Percentiles rank a stretch among this genome's conserved stretches.
Conservation (phyloP, 192 early-diverging fungal species). For the Gryganskiella cystojenkinii region DNA sequence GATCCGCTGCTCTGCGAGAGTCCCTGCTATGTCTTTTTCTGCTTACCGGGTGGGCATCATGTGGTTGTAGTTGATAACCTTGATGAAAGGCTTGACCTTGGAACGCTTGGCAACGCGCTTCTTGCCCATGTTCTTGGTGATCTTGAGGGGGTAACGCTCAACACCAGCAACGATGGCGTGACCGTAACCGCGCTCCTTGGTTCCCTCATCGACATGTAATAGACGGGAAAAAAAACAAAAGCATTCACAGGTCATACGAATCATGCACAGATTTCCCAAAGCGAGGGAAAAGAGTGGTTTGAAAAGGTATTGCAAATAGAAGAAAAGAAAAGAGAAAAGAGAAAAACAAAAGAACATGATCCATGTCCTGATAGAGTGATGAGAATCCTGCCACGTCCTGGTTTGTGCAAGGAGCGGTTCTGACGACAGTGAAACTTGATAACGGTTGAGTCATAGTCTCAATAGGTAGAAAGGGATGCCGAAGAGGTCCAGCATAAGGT, state of each 20-base stretch:
- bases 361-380: too few relatives aligned
- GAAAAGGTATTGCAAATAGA: not conserved
- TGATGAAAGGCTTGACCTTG: conserved; percentile 99
- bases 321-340: conserved; percentile 1
- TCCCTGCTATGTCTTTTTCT: too few relatives aligned
- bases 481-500: not conserved
- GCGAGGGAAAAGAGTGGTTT: conserved; percentile 40
- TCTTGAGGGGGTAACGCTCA: conserved; percentile 97
- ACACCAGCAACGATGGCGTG: conserved; percentile 99
- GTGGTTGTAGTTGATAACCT: conserved; percentile 99
- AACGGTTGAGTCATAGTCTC: too few relatives aligned
- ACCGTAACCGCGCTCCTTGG: conserved; percentile 95
- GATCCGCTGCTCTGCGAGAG: too few relatives aligned
- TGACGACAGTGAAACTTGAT: too few relatives aligned
- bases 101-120: conserved; percentile 97
- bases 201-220: conserved; percentile 93
- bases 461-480: not conserved
- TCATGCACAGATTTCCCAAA: conserved; percentile 46
- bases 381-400: too few relatives aligned
- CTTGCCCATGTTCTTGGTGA: conserved; percentile 94
- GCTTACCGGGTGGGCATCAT: conserved; percentile 97
- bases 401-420: too few relatives aligned
- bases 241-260: conserved; percentile 53
- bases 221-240: conserved; percentile 9
- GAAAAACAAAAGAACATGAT: conserved; percentile 1